Evolutionary conservation across 2,329 filamentous ascomycete genomes (phyloP), one percentile per base, ranked within the genome.

Genomic region (Arthrobotrys pseudoclavata): DNA sequence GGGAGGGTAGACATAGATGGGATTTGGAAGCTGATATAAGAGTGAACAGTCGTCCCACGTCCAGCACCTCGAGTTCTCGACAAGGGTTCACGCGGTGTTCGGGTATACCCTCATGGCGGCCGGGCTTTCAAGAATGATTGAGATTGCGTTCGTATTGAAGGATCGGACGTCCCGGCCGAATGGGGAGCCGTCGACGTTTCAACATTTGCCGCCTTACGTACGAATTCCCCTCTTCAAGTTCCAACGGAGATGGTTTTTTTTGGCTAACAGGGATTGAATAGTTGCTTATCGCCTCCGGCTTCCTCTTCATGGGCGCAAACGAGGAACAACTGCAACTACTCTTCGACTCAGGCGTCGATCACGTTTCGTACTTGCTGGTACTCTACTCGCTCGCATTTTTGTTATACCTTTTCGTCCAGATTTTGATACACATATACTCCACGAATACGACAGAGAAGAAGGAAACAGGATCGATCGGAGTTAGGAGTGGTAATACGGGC

Each of bases 261-360:
- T 40, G 13, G 13, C 37, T 70, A 42, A 70, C 57, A 22, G 13
- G 10, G 31, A 26, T 20, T 37, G 26, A 40, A 60, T 76, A 96
- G 94, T 87, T 98, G 47, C 88, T 99, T 29, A 97, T 92, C 82
- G 94, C 94, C 4, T 92, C 94, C 2, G 96, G 96, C 0, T 97
- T 98, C 85, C 77, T 99, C 47, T 99, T 99, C 85, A 97, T 98
- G 94, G 92, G 93, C 34, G 95, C 96, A 15, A 98, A 94, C 0
- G 96, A 98, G 83, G 94, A 99, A 85, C 96, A 81, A 57, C 97
- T 98, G 92, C 82, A 86, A 22, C 86, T 97, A 1, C 86, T 98
- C 4, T 87, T 89, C 47, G 86, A 89, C 45, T 91, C 92, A 0
- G 87, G 90, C 75, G 90, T 98, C 81, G 94, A 94, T 26, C 93